Base-by-base conservation (phyloP, 768 basidiomycete species). In the Auriculariales sp. region DNA sequence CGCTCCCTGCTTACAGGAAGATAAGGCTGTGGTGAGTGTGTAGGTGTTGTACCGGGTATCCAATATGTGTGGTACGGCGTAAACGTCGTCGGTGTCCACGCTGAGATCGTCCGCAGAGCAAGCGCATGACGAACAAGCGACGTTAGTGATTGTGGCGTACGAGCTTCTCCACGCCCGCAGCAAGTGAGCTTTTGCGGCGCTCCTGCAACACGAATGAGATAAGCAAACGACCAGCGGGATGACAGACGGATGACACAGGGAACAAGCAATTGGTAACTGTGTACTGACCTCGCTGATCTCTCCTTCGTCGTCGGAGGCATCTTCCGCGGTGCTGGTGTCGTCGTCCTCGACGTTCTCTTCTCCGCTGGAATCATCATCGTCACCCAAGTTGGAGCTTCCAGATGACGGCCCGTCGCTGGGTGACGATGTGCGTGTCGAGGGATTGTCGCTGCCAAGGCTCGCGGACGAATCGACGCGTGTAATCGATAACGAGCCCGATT, bases 111-210 rank as follows among this genome's bases (percentile, higher is more conserved):
- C n/a, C n/a, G n/a, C n/a, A n/a, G n/a, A n/a, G n/a, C n/a, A n/a
- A n/a, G n/a, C n/a, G n/a, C n/a, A n/a, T n/a, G n/a, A n/a, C n/a
- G n/a, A n/a, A n/a, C n/a, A n/a, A n/a, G n/a, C n/a, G n/a, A 55
- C 57, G 3, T 51, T 35, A n/a, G 55, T 60, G 52, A 56, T 66
- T 67, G 57, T 72, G 71, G 52, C 71, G 57, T 51, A 66, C 68
- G 51, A 74, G 62, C 60, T 74, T 74, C 66, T 76, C 74, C 30
- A 76, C 68, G 28, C 73, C 72, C 14, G 74, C 74, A 29, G 71
- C 62, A 34, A 57, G 39, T 2, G 56, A 52, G n/a, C 59, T 60
- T 27, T 55, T 49, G 42, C 55, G 52, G 11, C 24, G 44, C 51
- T 42, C 54, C 47, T 53, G 51, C 33, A 35, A 46, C 29, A 54